Evolutionary conservation across 257 asterid species (phyloP).

Genomic region (Handroanthus guayacan): DNA sequence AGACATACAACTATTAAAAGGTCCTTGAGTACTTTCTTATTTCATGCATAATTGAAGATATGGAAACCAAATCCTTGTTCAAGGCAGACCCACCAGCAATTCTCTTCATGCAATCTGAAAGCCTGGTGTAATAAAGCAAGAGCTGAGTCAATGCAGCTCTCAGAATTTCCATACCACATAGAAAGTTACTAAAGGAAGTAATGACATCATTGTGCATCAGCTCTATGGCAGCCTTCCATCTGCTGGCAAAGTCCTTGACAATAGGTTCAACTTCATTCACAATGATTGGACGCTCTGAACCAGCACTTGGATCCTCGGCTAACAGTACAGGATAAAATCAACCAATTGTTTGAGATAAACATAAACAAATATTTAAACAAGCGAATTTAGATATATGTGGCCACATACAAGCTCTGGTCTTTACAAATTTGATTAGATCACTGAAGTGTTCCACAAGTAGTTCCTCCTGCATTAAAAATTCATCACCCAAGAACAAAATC

Average conservation of each 20-base stretch:
- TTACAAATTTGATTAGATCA: slow-evolving; percentile 89
- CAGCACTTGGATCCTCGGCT: slow-evolving; percentile 85
- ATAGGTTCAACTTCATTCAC: slow-evolving; percentile 86
- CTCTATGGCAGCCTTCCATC: slow-evolving; percentile 97
- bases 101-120: slow-evolving; percentile 87
- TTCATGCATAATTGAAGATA: slow-evolving; percentile 92
- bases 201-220: slow-evolving; percentile 96
- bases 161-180: slow-evolving; percentile 96
- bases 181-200: slow-evolving; percentile 89
- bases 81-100: slow-evolving; percentile 77
- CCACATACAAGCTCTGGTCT: slow-evolving; percentile 83
- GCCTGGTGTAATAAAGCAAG: slow-evolving; percentile 91
- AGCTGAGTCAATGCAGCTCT: slow-evolving; percentile 96
- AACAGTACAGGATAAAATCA: slow-evolving; percentile 32
- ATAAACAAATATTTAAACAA: background rate
- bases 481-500: slow-evolving; percentile 23
- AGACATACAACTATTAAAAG: slow-evolving; percentile 41
- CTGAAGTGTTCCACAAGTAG: slow-evolving; percentile 84
- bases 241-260: slow-evolving; percentile 88
- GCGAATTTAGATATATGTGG: background rate
- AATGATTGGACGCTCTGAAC: slow-evolving; percentile 66
- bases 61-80: slow-evolving; percentile 96
- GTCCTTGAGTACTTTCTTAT: slow-evolving; percentile 93
- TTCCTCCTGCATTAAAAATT: slow-evolving; percentile 75
- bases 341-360: background rate